These are phyloP conservation scores for Ophiocordyceps polyrhachis-furcata DNA, from an alignment of 2,329 filamentous ascomycete genomes.

Conservation along the genomic window DNA sequence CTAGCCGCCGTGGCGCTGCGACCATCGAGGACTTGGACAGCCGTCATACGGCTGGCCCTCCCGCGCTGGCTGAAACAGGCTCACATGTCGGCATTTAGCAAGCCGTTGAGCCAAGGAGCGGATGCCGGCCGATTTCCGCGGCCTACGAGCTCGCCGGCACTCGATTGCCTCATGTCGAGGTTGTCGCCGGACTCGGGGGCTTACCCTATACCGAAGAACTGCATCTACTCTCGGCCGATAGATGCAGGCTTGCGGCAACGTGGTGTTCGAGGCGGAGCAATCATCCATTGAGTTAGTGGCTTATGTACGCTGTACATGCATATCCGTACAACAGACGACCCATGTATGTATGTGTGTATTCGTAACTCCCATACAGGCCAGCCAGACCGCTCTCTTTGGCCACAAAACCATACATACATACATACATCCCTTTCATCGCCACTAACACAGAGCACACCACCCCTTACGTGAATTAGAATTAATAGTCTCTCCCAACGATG, in stretches of 20 bases:
- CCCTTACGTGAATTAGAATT: not conserved
- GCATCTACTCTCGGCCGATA: not conserved
- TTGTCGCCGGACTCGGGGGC: not conserved
- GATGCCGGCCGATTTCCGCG: not conserved
- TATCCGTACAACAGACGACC: too few species aligned
- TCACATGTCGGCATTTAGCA: not conserved
- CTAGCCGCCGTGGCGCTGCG: not conserved
- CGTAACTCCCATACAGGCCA: not conserved
- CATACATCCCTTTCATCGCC: not conserved
- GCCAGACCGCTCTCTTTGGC: not conserved
- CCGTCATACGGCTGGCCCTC: not conserved
- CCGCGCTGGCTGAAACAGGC: not conserved
- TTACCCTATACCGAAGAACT: not conserved
- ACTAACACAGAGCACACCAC: not conserved
- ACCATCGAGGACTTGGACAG: not conserved
- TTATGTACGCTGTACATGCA: not conserved
- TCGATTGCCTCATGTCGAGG: not conserved
- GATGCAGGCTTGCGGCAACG: not conserved
- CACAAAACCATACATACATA: not conserved
- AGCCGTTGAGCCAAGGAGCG: not conserved
- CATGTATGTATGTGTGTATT: too few species aligned
- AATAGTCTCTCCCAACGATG: not conserved
- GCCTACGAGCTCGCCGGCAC: not conserved
- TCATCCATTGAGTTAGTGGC: not conserved
- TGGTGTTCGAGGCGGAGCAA: not conserved